Base-by-base conservation (phyloP, 345 rosid species). In the Ceriops zippeliana region DNA sequence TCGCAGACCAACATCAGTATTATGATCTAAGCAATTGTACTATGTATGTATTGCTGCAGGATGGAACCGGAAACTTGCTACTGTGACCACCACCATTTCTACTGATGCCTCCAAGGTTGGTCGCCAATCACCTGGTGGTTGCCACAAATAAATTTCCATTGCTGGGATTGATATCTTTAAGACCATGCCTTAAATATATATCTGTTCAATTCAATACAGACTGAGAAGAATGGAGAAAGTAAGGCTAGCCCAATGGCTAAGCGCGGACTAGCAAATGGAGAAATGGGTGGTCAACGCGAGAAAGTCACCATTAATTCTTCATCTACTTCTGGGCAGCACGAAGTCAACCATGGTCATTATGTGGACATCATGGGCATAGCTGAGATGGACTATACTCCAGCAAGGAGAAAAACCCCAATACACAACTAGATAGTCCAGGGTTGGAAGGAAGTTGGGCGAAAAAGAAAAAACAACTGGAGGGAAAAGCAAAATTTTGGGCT, bases 81-180 rank as follows among this genome's bases (percentile, higher is more conserved):
- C 78, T 52, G 56, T 69, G 20, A 59, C 67, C 31, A 16, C 61
- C 19, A 52, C 80, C 22, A 31, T 74, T 59, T 13, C 78, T 52
- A 2, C 69, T 31, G 8, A 77, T 58, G 24, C 58, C 63, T 49
- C 75, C 10, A 77, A 75, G 83, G 83, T 75, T 75, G 69, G 77
- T 73, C 65, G 15, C 47, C 51, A 24, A 24, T 42, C 9, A 21
- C 30, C 3, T 56, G 16, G 10, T 56, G 16, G 30, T 56, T 24
- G 59, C 59, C 16, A 13, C 30, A 24, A 2, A 6, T 27, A 56
- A 56, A 56, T 56, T 56, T 56, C 59, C 30, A 2, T 24, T 21
- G 59, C 57, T 10, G 16, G 30, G 17, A 56, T 15, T 56, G 59
- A 56, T 3, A 54, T 22, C 15, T 54, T 54, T 7, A 22, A 13